Conservation (phyloP, 306 rosid species). For the Acmispon strigosus region DNA sequence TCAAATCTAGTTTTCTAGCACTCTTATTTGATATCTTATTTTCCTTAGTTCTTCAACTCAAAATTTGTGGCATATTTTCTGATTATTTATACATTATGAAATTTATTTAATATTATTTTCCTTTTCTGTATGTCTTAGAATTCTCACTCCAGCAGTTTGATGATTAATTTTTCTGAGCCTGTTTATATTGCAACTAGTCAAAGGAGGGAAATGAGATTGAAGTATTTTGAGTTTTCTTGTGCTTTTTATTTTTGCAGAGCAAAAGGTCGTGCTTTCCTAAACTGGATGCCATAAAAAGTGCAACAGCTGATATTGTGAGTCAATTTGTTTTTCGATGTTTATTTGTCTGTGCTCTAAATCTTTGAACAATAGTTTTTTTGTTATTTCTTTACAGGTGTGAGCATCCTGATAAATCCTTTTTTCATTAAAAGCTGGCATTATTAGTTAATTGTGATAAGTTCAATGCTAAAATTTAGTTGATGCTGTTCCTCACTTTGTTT, state of each 20-base stretch:
- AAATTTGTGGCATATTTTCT: background rate
- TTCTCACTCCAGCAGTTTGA: background rate
- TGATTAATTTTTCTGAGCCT: conserved; percentile 7
- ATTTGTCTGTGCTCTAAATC: background rate
- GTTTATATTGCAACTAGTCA: background rate
- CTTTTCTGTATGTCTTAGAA: background rate
- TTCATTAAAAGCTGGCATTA: background rate
- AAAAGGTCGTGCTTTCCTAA: conserved; percentile 78
- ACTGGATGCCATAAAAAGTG: conserved; percentile 78
- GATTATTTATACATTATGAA: background rate
- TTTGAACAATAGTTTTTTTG: background rate
- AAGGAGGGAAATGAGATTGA: background rate
- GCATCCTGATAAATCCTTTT: background rate
- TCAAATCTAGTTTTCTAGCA: background rate
- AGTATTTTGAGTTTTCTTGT: conserved; percentile 1
- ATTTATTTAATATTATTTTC: background rate
- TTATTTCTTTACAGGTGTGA: background rate
- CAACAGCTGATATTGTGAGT: conserved; percentile 91
- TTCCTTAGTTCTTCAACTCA: background rate
- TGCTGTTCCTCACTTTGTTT: background rate
- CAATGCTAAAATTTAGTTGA: background rate
- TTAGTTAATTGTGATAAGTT: background rate
- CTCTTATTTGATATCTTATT: background rate
- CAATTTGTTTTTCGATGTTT: conserved; percentile 4
- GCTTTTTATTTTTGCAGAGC: conserved; percentile 50